Evolutionary conservation across 768 basidiomycete species (phyloP).

Genomic region (Pleurotus tuoliensis): DNA sequence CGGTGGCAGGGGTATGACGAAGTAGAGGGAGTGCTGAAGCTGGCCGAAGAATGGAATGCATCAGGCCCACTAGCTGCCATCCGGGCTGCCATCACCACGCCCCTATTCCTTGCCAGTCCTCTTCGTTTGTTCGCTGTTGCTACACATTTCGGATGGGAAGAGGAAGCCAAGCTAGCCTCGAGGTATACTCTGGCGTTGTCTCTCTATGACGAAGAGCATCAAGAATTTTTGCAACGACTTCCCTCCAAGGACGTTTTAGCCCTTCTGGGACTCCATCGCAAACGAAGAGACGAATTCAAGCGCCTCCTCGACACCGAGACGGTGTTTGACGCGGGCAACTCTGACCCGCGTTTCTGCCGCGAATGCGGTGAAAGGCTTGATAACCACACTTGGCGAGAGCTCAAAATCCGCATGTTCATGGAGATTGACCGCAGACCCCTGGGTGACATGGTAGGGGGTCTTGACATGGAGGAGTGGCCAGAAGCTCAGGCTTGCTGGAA

Average conservation of each 20-base stretch:
- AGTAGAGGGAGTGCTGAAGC: constrained; percentile 31
- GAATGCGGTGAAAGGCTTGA: constrained; percentile 29
- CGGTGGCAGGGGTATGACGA: constrained; percentile 37
- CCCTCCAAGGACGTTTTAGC: constrained; percentile 29
- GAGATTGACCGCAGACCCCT: constrained; percentile 37
- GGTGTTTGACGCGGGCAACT: constrained; percentile 35
- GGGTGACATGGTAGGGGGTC: constrained; percentile 31
- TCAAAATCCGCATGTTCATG: constrained; percentile 33
- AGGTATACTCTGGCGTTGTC: constrained; percentile 35
- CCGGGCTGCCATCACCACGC: constrained; percentile 36
- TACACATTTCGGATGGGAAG: constrained; percentile 39
- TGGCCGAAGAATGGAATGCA: constrained; percentile 44
- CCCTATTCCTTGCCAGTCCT: constrained; percentile 38
- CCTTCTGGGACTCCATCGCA: constrained; percentile 38
- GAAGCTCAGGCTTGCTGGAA: constrained; percentile 37
- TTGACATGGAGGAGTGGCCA: constrained; percentile 41
- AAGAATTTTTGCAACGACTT: constrained; percentile 28
- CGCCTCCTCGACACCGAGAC: constrained; percentile 28
- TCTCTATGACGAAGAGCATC: constrained; percentile 30
- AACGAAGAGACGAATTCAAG: constrained; percentile 34
- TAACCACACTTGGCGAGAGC: constrained; percentile 35
- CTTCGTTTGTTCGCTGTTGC: constrained; percentile 46
- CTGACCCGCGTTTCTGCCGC: constrained; percentile 22
- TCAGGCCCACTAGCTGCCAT: constrained; percentile 39
- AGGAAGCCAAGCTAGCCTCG: constrained; percentile 39